Evolutionary conservation across 129 eudicot species (phyloP), one percentile per base, ranked within the genome.

Genomic region (Arctium minus): DNA sequence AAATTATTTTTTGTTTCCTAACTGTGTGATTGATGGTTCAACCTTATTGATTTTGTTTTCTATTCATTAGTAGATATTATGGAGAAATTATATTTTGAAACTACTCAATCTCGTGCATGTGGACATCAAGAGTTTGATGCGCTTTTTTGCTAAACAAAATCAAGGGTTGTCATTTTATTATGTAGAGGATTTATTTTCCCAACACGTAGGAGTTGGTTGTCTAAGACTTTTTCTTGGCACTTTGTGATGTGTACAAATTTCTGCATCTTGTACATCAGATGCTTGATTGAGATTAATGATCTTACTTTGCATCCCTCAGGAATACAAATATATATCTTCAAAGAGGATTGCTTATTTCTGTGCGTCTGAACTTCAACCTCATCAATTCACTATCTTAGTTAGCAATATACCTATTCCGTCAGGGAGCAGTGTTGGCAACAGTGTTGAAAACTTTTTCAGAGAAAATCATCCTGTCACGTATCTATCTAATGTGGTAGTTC

Each of bases 401-500:
- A 87, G 91, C 76, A 83, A 86, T 60, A 86, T 91, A 83, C 96
- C 96, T 62, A 84, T 87, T 69, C 65, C 86, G 64, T 67, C 79
- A 70, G 89, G 89, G 56, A 71, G 76, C 76, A 87, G 75, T 69
- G 81, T 89, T 60, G 81, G 91, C 70, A 76, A 65, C 53, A 86
- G 81, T 69, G 93, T 91, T 60, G 91, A 89, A 35, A 86, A 73
- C 62, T 91, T 91, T 74, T 91, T 89, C 84, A 81, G 73, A 39
- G 87, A 91, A 76, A 81, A 87, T 82, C 87, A 91, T 83, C 86
- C 93, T 33, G 74, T 70, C 74, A 91, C 93, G 2, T 91, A 91
- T 89, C 75, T 91, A 70, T 91, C 96, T 46, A 86, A 88, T 80
- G 87, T 86, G 80, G 93, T 89, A 35, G 86, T 91, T 86, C 91